Evolutionary conservation across 108 stramenopile genomes (phyloP).

Genomic region (Cyclotella kingstonii): DNA sequence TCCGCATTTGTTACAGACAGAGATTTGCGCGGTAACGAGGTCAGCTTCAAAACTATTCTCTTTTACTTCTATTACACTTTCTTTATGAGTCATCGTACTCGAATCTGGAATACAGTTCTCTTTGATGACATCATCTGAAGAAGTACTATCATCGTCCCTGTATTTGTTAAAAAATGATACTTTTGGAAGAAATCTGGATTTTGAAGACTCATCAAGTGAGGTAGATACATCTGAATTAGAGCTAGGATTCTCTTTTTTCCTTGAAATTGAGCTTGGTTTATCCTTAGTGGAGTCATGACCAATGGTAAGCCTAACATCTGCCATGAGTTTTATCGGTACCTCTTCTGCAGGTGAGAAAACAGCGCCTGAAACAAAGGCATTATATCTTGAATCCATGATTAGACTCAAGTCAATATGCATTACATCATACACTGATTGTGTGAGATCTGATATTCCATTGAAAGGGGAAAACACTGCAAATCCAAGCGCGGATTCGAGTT

Average conservation of each 20-base stretch:
- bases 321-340: too few species aligned
- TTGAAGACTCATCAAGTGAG: slow-evolving; percentile 4
- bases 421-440: not conserved
- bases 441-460: not conserved
- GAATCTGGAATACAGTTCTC: not conserved
- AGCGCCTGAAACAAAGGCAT: not conserved
- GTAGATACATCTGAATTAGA: not conserved
- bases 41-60: not conserved
- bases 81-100: not conserved
- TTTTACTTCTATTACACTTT: not conserved
- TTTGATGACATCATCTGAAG: not conserved
- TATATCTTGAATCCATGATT: slow-evolving; percentile 1
- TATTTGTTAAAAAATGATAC: too few species aligned
- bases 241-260: not conserved
- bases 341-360: slow-evolving; percentile 5
- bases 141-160: too few species aligned
- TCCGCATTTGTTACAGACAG: not conserved
- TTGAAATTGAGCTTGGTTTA: not conserved
- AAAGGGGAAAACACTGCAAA: slow-evolving; percentile 1
- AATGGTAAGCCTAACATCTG: not conserved
- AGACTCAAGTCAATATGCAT: not conserved
- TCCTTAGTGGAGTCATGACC: not conserved
- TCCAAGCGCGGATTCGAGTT: not conserved
- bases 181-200: slow-evolving; percentile 2
- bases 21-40: too few species aligned